phyloP scores from a whole-genome alignment of 164 flowering plant genomes.

The Vitis rotundifolia region DNA sequence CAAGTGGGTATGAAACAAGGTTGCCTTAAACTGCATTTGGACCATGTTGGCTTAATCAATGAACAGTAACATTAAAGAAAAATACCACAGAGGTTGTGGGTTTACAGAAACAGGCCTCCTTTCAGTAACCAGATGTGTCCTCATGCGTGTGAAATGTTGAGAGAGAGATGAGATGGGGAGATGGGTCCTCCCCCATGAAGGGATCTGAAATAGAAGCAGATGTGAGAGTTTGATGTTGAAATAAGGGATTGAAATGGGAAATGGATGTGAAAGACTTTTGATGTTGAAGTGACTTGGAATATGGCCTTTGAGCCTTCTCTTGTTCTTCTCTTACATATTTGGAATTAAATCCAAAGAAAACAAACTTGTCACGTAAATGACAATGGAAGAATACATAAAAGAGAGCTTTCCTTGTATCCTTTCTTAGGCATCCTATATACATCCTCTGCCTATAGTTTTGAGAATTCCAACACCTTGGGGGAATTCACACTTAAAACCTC shows the following conservation, averaged over 20 bases:
- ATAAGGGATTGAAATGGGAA: slow-evolving; percentile 13
- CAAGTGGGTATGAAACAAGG: slow-evolving; percentile 16
- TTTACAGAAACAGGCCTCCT: slow-evolving; percentile 17
- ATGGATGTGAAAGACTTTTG: slow-evolving; percentile 27
- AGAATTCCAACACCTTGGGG: too few relatives aligned
- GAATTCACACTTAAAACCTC: too few relatives aligned
- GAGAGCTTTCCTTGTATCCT: background rate
- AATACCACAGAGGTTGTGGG: slow-evolving; percentile 7
- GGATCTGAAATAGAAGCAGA: slow-evolving; percentile 8
- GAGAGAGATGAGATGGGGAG: background rate
- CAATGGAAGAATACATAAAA: background rate
- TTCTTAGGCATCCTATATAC: background rate
- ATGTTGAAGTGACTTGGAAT: slow-evolving; percentile 28
- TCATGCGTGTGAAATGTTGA: background rate
- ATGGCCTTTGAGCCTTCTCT: slow-evolving; percentile 14
- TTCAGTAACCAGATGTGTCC: slow-evolving; percentile 18
- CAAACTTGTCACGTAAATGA: background rate
- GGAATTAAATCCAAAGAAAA: background rate
- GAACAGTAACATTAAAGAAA: slow-evolving; percentile 7
- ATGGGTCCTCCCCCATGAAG: slow-evolving; percentile 5
- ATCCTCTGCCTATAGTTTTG: background rate
- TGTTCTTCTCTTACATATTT: slow-evolving; percentile 12
- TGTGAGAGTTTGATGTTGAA: slow-evolving; percentile 15
- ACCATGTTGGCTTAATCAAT: slow-evolving; percentile 32
- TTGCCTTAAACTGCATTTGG: slow-evolving; percentile 38